A percentile compares a stretch with the other conserved stretches of the same genome.
phyloP scores from a whole-genome alignment of 176 grass and related monocot genomes.

The Zea mays region Zm-B73-REFERENCE-NAM-5.0 NC_050097.1:32498501-32499000 shows the following conservation, averaged over 20 bases:
- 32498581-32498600: conserved; percentile 70
- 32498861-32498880: conserved; percentile 73
- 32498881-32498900: conserved; percentile 82
- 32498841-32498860: conserved; percentile 81
- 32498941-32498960: conserved; percentile 82
- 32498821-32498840: conserved; percentile 65
- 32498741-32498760: conserved; percentile 65
- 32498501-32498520: conserved; percentile 87
- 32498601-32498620: conserved; percentile 81
- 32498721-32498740: conserved; percentile 82
- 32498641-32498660: conserved; percentile 62
- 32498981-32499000: conserved; percentile 93
- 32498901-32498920: conserved; percentile 82
- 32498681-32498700: conserved; percentile 90
- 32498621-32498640: conserved; percentile 92
- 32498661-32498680: conserved; percentile 67
- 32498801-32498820: conserved; percentile 69
- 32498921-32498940: conserved; percentile 65
- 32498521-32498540: conserved; percentile 71
- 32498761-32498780: conserved; percentile 90
- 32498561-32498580: conserved; percentile 77
- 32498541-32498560: conserved; percentile 70
- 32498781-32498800: conserved; percentile 81
- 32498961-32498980: conserved; percentile 72
- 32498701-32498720: conserved; percentile 79